phyloP scores from a whole-genome alignment of 768 basidiomycete species.

The Leccinum fibrillosum region DNA sequence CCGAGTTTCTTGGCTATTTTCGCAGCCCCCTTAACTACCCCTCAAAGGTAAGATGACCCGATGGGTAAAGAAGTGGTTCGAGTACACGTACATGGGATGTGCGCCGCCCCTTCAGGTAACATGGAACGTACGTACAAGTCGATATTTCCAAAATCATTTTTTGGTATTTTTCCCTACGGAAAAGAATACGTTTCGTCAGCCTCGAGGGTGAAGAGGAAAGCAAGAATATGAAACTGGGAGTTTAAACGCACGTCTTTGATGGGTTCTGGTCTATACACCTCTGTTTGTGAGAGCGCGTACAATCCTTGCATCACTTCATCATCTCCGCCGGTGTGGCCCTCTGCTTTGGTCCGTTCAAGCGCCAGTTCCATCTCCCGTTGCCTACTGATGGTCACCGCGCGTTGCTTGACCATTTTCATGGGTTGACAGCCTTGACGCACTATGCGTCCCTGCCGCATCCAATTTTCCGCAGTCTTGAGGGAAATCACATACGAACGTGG shows the following conservation, averaged over 20 bases:
- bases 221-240: slow-evolving; percentile 14
- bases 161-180: slow-evolving; percentile 82
- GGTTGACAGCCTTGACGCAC: slow-evolving; percentile 77
- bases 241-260: slow-evolving; percentile 83
- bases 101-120: slow-evolving; percentile 83
- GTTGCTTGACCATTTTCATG: slow-evolving; percentile 84
- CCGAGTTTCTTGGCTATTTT: slow-evolving; percentile 87
- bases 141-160: slow-evolving; percentile 96
- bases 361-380: slow-evolving; percentile 70
- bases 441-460: slow-evolving; percentile 83
- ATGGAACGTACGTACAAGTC: slow-evolving; percentile 94
- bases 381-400: slow-evolving; percentile 75
- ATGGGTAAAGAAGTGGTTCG: slow-evolving; percentile 10
- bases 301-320: slow-evolving; percentile 80
- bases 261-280: slow-evolving; percentile 73
- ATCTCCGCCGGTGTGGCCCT: slow-evolving; percentile 37
- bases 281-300: slow-evolving; percentile 84
- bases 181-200: slow-evolving; percentile 5
- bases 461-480: slow-evolving; percentile 90
- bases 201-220: neutral
- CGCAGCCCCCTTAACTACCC: slow-evolving; percentile 74
- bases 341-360: slow-evolving; percentile 35
- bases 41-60: slow-evolving; percentile 5
- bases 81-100: slow-evolving; percentile 79
- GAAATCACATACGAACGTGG: slow-evolving; percentile 78